Evolutionary conservation across 441 rosid species (phyloP).

Genomic region (Pelargonium fulgidum): DNA sequence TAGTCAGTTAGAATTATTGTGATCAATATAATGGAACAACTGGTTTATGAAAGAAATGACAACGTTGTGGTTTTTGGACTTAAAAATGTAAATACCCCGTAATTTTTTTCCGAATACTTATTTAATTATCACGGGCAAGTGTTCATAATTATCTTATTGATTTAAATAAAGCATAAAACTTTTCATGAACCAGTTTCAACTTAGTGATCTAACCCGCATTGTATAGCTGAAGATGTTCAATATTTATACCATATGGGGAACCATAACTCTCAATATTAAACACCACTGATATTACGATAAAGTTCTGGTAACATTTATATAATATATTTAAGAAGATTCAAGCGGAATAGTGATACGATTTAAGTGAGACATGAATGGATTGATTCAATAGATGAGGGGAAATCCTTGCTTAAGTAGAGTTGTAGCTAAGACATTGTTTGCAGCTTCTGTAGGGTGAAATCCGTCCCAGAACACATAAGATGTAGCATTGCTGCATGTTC

Average conservation of each 20-base stretch:
- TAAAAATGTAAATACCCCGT: too few species aligned
- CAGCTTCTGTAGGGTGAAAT: constrained; percentile 92
- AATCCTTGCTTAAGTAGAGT: constrained; percentile 65
- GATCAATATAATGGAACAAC: not conserved
- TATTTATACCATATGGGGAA: constrained; percentile 4
- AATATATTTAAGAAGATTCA: constrained; percentile 19
- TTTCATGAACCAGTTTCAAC: not conserved
- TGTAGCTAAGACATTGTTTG: constrained; percentile 64
- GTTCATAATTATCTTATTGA: constrained; percentile 13
- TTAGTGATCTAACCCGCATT: not conserved
- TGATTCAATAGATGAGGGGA: constrained; percentile 59
- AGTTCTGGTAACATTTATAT: constrained; percentile 11
- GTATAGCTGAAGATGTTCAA: constrained; percentile 5
- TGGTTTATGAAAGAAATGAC: not conserved
- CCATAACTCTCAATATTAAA: constrained; percentile 1
- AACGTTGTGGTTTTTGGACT: not conserved
- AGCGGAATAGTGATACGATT: constrained; percentile 11
- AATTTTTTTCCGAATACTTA: too few species aligned
- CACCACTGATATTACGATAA: constrained; percentile 14
- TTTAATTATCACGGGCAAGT: not conserved
- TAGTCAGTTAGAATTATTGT: too few species aligned
- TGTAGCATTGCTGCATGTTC: constrained; percentile 75
- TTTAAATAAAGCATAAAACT: not conserved
- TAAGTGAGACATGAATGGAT: constrained; percentile 17
- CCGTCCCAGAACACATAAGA: constrained; percentile 84